Base-by-base conservation (phyloP, 1,139 yeast species). In the Kodamaea ohmeri region DNA sequence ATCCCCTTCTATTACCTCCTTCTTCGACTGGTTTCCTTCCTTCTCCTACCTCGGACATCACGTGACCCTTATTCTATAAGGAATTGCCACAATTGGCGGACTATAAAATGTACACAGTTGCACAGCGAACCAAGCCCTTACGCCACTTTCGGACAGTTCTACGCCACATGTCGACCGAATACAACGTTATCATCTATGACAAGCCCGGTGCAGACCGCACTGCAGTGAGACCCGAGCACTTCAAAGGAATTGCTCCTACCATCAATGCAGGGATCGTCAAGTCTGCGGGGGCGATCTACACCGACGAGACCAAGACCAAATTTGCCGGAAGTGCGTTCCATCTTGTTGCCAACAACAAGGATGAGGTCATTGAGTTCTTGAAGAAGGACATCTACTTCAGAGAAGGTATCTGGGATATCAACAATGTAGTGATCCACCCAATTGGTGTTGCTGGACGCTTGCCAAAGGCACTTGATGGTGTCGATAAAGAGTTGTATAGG, bases 371-470 rank as follows among this genome's bases (percentile, higher is more conserved):
- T 36, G 85, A 80, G 30, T 63, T 83, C 42, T 71, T 86, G 54
- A 74, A 80, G 52, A 55, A 65, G 40, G 95, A 86, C 55, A 59
- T 79, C 25, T 86, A 80, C 60, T 76, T 77, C 47, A 67, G 65
- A 47, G 67, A 71, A 21, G 92, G 89, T 0, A 74, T 86, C 42
- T 86, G 95, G 95, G 94, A 86, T 56, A 55, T 84, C 44, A 77
- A 79, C 32, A 73, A 70, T 39, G 82, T 77, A 17, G 55, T 78
- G 47, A 76, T 84, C 36, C 68, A 76, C 52, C 90, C 90, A 6
- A 50, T 61, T 32, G 64, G 64, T 25, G 44, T 34, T 18, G 49
- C 50, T 8, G 42, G 32, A n/a, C 43, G 52, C 22, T 24, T 42
- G 33, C 51, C 50, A 25, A 40, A 43, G 39, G 32, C 9, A 3